Evolutionary conservation across 163 green algal genomes (phyloP).

Genomic region (Trebouxiophyceae sp.): DNA sequence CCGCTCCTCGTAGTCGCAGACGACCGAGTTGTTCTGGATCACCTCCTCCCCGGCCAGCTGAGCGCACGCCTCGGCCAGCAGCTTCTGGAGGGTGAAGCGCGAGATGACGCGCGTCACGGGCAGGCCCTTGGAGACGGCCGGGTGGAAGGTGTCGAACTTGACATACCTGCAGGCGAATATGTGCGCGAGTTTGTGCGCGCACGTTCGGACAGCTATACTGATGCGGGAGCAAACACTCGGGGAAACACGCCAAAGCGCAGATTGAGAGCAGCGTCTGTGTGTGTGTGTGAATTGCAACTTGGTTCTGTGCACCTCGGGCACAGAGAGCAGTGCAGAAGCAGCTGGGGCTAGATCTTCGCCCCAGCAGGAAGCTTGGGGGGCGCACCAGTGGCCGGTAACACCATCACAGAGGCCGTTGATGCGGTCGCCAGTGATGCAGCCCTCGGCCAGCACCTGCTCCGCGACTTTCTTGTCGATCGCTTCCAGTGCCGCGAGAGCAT

Average conservation of each 20-base stretch:
- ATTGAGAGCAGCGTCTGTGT: too few species aligned
- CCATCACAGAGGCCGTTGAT: conserved; percentile 98
- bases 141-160: conserved; percentile 97
- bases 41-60: conserved; percentile 31
- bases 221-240: too few species aligned
- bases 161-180: conserved; percentile 87
- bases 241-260: too few species aligned
- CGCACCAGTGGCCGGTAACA: conserved; percentile 90
- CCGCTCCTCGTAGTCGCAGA: conserved; percentile 50
- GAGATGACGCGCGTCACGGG: conserved; percentile 92
- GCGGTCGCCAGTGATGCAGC: conserved; percentile 92
- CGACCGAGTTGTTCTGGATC: conserved; percentile 49
- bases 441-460: conserved; percentile 63
- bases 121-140: conserved; percentile 78
- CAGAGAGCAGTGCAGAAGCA: neutral
- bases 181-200: too few species aligned
- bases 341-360: neutral
- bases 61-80: conserved; percentile 33
- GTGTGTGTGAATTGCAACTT: neutral
- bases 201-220: too few species aligned
- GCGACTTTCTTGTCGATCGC: conserved; percentile 76
- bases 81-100: conserved; percentile 55
- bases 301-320: neutral
- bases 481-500: conserved; percentile 93
- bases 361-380: neutral